Conservation (phyloP, 345 rosid genomes). For the Salix exigua region DNA sequence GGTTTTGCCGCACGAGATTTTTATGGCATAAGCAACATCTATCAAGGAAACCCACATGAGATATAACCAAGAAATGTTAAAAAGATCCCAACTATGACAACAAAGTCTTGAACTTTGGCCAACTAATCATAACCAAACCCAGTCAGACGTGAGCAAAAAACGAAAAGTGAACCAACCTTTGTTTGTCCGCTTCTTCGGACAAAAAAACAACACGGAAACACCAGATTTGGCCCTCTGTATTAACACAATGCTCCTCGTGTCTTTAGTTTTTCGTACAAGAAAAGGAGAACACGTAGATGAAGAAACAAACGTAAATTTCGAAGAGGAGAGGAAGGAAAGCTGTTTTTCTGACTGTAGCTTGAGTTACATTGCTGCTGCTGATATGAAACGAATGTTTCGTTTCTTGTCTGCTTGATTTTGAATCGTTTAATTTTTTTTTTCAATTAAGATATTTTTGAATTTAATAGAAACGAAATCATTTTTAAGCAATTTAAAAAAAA, state of each 20-base stretch:
- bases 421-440: neutral
- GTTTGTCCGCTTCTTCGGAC: neutral
- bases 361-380: neutral
- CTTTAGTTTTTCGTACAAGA: neutral
- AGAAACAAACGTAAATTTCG: neutral
- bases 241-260: neutral
- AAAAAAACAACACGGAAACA: slow-evolving; percentile 1
- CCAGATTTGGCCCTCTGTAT: neutral
- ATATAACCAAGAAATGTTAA: neutral
- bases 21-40: neutral
- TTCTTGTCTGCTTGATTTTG: neutral
- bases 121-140: neutral
- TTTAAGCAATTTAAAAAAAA: no score
- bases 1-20: slow-evolving; percentile 8
- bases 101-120: neutral
- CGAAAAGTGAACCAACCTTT: slow-evolving; percentile 2
- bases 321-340: neutral
- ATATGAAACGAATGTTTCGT: neutral
- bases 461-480: no score
- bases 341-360: neutral
- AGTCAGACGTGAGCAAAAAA: neutral
- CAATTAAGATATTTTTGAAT: no score
- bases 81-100: neutral
- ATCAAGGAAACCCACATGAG: slow-evolving; percentile 4
- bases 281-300: neutral